Conservation (phyloP, 2,329 filamentous ascomycete genomes). For the Pseudogymnoascus sp. region DNA sequence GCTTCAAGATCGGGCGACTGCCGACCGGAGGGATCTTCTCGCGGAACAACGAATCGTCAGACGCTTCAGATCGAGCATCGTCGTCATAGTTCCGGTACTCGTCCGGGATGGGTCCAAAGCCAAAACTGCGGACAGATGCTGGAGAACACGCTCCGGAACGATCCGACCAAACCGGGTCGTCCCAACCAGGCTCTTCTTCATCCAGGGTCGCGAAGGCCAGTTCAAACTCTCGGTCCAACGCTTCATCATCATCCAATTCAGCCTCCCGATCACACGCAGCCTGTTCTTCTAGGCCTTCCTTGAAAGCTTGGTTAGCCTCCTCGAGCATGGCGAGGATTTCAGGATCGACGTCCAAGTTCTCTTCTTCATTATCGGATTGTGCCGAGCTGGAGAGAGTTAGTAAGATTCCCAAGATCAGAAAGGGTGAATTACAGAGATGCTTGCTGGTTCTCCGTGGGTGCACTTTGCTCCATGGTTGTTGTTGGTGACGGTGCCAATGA, state of each 20-base stretch:
- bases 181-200: background rate
- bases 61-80: background rate
- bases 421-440: background rate
- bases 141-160: background rate
- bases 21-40: conserved; percentile 2
- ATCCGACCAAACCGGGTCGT: background rate
- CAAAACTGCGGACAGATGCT: background rate
- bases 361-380: background rate
- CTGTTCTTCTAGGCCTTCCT: background rate
- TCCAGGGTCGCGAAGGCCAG: background rate
- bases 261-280: background rate
- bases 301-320: background rate
- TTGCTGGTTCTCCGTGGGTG: background rate
- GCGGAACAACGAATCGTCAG: background rate
- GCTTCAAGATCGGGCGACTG: background rate
- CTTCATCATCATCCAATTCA: background rate
- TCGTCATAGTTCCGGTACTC: background rate
- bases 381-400: background rate
- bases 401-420: background rate
- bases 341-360: background rate
- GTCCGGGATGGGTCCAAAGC: background rate
- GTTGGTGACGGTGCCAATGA: background rate
- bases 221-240: background rate
- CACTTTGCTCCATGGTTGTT: background rate
- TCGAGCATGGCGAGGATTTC: conserved; percentile 4